Evolutionary conservation across 345 rosid genomes (phyloP).

Genomic region (Eucalyptus rudis): DNA sequence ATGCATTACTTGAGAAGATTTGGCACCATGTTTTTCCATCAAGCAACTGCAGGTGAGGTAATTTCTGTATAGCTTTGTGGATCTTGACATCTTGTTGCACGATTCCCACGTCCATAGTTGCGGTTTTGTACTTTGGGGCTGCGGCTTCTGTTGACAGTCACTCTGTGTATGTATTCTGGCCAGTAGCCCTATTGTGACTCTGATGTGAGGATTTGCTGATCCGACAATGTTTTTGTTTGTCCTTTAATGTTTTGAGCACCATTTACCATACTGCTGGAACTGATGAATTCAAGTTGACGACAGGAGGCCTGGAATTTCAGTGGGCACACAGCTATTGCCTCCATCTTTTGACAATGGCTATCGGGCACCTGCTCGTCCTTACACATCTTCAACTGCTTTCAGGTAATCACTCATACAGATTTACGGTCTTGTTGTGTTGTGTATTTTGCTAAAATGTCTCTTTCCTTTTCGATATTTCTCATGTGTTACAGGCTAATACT

Average conservation of each 20-base stretch:
- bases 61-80: neutral
- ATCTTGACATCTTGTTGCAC: neutral
- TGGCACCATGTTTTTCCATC: neutral
- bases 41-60: neutral
- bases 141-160: neutral
- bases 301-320: conserved; percentile 11
- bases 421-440: neutral
- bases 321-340: conserved; percentile 5
- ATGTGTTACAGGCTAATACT: neutral
- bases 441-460: neutral
- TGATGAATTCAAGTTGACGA: neutral
- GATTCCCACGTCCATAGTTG: neutral
- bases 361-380: conserved; percentile 7
- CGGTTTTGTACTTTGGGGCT: neutral
- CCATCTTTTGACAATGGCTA: conserved; percentile 9
- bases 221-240: neutral
- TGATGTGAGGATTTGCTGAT: neutral
- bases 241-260: neutral
- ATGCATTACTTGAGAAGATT: neutral
- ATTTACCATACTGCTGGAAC: neutral
- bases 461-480: neutral
- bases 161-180: neutral
- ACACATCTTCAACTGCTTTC: conserved; percentile 6
- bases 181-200: neutral
- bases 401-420: conserved; percentile 11